Evolutionary conservation across 257 asterid species (phyloP).

Genomic region (Solanum corneliomulleri): DNA sequence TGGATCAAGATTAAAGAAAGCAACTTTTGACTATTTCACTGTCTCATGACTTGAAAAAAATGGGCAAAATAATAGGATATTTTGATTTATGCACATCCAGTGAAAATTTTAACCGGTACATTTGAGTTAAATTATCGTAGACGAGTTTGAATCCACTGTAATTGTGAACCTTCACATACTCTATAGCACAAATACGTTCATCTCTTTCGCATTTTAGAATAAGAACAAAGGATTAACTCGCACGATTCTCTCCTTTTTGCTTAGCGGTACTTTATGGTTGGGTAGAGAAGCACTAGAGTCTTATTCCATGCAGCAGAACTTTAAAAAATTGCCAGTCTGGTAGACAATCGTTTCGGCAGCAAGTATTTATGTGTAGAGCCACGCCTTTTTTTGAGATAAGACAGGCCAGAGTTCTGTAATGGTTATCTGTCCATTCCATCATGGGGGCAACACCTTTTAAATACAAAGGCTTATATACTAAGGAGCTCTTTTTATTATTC

Average conservation of each 20-base stretch:
- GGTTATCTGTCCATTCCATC: slow-evolving; percentile 90
- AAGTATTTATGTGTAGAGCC: slow-evolving; percentile 90
- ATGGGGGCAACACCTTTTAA: slow-evolving; percentile 65
- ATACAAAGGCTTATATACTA: neutral
- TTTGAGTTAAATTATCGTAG: neutral
- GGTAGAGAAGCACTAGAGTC: neutral
- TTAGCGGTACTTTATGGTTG: neutral
- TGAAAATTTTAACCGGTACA: neutral
- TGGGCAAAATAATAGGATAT: neutral
- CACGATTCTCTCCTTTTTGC: neutral
- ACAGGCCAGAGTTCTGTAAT: slow-evolving; percentile 82
- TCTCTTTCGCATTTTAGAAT: neutral
- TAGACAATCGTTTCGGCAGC: slow-evolving; percentile 83
- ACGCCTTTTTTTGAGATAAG: slow-evolving; percentile 63
- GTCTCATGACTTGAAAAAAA: neutral
- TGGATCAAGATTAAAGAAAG: neutral
- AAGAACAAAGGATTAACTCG: neutral
- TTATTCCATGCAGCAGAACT: neutral
- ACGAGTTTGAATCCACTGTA: neutral
- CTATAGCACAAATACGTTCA: neutral
- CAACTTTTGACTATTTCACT: neutral
- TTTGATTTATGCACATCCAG: neutral
- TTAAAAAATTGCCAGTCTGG: slow-evolving; percentile 77
- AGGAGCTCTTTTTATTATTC: neutral
- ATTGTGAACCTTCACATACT: neutral